Evolutionary conservation across 2,329 filamentous ascomycete genomes (phyloP).

Genomic region (Penicillium sp.): DNA sequence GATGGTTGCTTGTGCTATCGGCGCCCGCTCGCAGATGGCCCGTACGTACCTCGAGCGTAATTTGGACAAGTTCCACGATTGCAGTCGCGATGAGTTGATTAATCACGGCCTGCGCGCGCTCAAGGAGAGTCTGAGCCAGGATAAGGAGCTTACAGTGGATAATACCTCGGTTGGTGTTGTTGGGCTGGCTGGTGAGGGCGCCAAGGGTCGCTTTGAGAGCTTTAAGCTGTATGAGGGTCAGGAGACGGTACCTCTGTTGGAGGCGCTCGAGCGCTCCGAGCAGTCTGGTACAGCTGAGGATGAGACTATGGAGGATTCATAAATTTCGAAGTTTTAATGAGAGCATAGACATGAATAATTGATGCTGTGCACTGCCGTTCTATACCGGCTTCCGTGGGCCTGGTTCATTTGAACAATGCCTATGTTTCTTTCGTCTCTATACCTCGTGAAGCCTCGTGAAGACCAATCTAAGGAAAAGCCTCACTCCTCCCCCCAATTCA

Average conservation of each 20-base stretch:
- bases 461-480: neutral
- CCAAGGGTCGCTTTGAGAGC: conserved; percentile 63
- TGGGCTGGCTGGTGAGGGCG: conserved; percentile 57
- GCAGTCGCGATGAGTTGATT: conserved; percentile 79
- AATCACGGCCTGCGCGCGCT: conserved; percentile 85
- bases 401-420: neutral
- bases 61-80: conserved; percentile 75
- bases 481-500: conserved; percentile 74
- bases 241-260: conserved; percentile 81
- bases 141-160: conserved; percentile 95
- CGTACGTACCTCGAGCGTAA: conserved; percentile 94
- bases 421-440: too few relatives aligned
- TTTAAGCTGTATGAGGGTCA: conserved; percentile 91
- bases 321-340: conserved; percentile 31
- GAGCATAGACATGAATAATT: conserved; percentile 34
- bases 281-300: conserved; percentile 40
- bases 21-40: conserved; percentile 94
- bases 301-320: conserved; percentile 58
- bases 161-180: conserved; percentile 92
- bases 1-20: conserved; percentile 95
- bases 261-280: conserved; percentile 57
- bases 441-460: too few relatives aligned
- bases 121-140: conserved; percentile 93
- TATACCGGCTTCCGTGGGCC: neutral
- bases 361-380: conserved; percentile 14